A percentile compares a stretch with the other conserved stretches of the same genome.
phyloP scores from a whole-genome alignment of 441 rosid genomes.

The Jatropha multifida region DNA sequence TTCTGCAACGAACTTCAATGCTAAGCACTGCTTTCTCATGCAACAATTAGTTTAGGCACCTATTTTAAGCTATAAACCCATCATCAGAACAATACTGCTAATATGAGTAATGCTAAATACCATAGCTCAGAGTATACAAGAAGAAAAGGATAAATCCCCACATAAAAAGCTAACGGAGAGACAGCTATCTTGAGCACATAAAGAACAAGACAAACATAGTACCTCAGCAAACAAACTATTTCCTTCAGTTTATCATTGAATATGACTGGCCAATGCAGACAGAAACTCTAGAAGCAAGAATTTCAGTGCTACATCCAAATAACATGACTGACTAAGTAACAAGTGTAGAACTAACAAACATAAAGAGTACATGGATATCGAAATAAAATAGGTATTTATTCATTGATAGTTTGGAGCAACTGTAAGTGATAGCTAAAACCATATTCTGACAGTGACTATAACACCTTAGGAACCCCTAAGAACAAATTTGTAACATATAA shows the following conservation, averaged over 20 bases:
- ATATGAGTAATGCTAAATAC: background rate
- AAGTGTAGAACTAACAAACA: background rate
- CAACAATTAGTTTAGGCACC: background rate
- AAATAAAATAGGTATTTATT: background rate
- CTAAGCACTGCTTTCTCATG: background rate
- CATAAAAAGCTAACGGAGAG: background rate
- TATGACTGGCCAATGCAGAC: constrained; percentile 1
- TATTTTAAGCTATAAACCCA: background rate
- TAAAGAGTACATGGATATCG: background rate
- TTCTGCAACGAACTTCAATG: background rate
- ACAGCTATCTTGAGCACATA: background rate
- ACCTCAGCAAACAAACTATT: background rate
- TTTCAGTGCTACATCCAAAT: background rate
- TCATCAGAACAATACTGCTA: background rate
- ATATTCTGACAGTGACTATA: background rate
- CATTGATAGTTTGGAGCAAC: background rate
- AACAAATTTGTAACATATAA: background rate
- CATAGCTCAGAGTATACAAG: background rate
- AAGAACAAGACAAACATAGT: background rate
- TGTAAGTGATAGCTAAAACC: background rate
- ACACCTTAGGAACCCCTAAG: background rate
- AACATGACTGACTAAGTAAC: background rate
- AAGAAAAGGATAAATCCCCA: background rate
- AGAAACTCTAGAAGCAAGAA: constrained; percentile 2
- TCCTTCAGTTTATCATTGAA: background rate